phyloP scores from a whole-genome alignment of 106 monocot species.

The Dendrobium officinale region DNA sequence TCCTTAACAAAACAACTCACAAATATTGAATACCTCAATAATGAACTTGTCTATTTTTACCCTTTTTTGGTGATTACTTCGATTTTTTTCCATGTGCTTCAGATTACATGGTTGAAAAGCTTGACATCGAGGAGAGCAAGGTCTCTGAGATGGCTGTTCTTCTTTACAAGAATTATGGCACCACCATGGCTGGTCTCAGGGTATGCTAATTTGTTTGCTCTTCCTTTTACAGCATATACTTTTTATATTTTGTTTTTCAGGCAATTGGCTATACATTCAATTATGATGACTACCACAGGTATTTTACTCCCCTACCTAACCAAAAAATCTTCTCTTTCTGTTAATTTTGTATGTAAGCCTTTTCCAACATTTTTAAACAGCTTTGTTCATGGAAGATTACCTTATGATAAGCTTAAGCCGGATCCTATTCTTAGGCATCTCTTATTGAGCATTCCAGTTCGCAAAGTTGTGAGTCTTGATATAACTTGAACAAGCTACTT shows the following conservation, averaged over 20 bases:
- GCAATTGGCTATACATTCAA: constrained; percentile 82
- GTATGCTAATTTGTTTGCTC: constrained; percentile 21
- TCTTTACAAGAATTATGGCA: constrained; percentile 80
- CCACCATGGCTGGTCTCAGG: constrained; percentile 94
- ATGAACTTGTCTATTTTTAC: background rate
- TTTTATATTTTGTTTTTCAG: constrained; percentile 18
- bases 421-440: constrained; percentile 64
- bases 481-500: background rate
- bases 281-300: constrained; percentile 90
- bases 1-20: no score
- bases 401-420: constrained; percentile 65
- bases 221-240: background rate
- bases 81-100: background rate
- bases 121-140: constrained; percentile 65
- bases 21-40: no score
- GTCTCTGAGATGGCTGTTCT: constrained; percentile 43
- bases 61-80: background rate
- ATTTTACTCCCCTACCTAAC: background rate
- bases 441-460: constrained; percentile 53
- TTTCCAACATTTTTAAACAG: constrained; percentile 13
- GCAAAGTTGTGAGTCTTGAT: constrained; percentile 60
- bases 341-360: background rate
- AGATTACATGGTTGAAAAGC: constrained; percentile 82
- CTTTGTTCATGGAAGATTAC: constrained; percentile 81
- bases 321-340: background rate